Evolutionary conservation across 805 yeast species (phyloP).

Genomic region (Pichia ethanolica): DNA sequence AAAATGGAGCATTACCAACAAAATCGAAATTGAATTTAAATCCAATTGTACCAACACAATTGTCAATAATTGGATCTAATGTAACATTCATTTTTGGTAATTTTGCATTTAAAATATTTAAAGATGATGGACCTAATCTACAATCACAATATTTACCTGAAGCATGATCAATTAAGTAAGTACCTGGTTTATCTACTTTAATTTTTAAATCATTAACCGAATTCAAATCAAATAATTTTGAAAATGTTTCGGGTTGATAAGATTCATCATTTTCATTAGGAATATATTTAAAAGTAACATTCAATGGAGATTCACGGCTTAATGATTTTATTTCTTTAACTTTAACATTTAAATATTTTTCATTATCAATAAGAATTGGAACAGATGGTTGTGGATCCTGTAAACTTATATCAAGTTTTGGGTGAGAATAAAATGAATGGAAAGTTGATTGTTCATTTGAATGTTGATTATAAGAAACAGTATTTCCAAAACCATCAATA

Average conservation of each 20-base stretch:
- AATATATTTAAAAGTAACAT: constrained; percentile 28
- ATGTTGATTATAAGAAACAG: constrained; percentile 35
- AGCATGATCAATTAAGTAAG: constrained; percentile 48
- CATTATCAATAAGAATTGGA: constrained; percentile 26
- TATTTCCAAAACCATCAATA: constrained; percentile 62
- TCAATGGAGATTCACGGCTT: constrained; percentile 41
- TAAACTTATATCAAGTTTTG: constrained; percentile 45
- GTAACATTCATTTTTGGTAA: constrained; percentile 35
- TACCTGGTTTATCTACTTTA: constrained; percentile 53
- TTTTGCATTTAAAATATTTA: constrained; percentile 37
- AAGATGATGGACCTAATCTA: constrained; percentile 47
- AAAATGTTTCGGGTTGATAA: constrained; percentile 11
- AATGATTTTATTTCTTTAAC: constrained; percentile 18
- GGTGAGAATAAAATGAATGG: constrained; percentile 44
- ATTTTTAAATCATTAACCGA: constrained; percentile 21
- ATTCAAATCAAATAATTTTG: constrained; percentile 24
- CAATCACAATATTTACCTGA: constrained; percentile 63
- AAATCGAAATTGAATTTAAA: constrained; percentile 60
- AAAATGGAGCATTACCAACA: constrained; percentile 78
- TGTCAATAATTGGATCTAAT: constrained; percentile 64
- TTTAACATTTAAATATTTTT: constrained; percentile 27
- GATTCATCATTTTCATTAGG: constrained; percentile 21
- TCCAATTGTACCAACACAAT: constrained; percentile 91
- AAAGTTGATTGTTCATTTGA: constrained; percentile 31
- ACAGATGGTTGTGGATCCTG: constrained; percentile 27